Evolutionary conservation across 805 yeast genomes (phyloP).

Genomic region (Teunomyces stri): DNA sequence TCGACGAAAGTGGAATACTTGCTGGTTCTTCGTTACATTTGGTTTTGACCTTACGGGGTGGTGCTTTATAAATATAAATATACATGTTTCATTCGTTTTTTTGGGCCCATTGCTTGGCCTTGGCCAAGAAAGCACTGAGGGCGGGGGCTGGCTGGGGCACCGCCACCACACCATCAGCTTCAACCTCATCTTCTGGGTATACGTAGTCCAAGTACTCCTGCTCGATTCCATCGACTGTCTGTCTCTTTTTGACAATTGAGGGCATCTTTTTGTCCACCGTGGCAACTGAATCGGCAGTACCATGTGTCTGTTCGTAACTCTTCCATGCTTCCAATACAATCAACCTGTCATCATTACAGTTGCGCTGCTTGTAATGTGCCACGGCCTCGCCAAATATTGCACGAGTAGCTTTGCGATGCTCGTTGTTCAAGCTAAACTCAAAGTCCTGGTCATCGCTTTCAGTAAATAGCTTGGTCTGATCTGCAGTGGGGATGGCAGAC

Average conservation of each 20-base stretch:
- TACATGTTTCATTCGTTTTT: neutral
- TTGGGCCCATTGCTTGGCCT: slow-evolving; percentile 38
- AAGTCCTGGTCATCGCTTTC: slow-evolving; percentile 50
- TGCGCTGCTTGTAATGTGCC: slow-evolving; percentile 34
- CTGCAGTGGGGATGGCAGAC: slow-evolving; percentile 56
- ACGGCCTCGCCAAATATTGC: slow-evolving; percentile 55
- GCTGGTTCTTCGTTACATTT: slow-evolving; percentile 88
- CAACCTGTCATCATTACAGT: slow-evolving; percentile 44
- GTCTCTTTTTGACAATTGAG: slow-evolving; percentile 44
- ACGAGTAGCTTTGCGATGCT: slow-evolving; percentile 52
- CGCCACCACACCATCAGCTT: slow-evolving; percentile 11
- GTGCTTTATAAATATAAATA: slow-evolving; percentile 26
- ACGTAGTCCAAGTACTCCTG: slow-evolving; percentile 59
- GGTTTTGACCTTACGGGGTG: slow-evolving; percentile 92
- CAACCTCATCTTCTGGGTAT: slow-evolving; percentile 61
- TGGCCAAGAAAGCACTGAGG: slow-evolving; percentile 38
- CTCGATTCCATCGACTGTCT: slow-evolving; percentile 44
- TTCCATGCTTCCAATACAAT: slow-evolving; percentile 59
- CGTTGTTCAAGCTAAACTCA: slow-evolving; percentile 49
- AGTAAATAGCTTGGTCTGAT: slow-evolving; percentile 36
- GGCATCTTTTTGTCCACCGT: slow-evolving; percentile 53
- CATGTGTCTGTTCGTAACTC: slow-evolving; percentile 64
- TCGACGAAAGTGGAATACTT: slow-evolving; percentile 67
- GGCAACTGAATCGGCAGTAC: slow-evolving; percentile 38
- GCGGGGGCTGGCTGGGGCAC: slow-evolving; percentile 13